Evolutionary conservation across 2,329 filamentous ascomycete species (phyloP).

Genomic region (Hypoxylon sp.): DNA sequence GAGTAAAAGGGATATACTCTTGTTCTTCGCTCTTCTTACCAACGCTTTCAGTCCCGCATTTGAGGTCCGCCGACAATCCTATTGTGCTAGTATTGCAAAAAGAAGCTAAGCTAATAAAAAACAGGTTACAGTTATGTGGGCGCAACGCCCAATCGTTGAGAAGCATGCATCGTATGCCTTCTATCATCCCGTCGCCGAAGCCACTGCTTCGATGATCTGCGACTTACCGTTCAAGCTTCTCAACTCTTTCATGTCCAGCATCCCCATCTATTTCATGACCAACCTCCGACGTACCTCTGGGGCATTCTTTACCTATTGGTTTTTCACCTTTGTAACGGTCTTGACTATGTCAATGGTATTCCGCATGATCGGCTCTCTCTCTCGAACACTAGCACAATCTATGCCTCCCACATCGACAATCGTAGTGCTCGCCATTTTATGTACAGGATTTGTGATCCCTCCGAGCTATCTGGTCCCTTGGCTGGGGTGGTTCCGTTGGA

Average conservation of each 20-base stretch:
- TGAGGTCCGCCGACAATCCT: conserved; percentile 64
- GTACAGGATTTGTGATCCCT: conserved; percentile 73
- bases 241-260: conserved; percentile 78
- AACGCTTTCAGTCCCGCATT: conserved; percentile 82
- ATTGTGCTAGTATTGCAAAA: no score
- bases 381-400: conserved; percentile 71
- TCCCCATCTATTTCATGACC: conserved; percentile 85
- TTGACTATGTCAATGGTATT: conserved; percentile 86
- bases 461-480: conserved; percentile 75
- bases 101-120: background rate
- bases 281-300: conserved; percentile 76
- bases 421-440: conserved; percentile 70
- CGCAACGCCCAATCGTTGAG: conserved; percentile 88
- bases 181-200: conserved; percentile 87
- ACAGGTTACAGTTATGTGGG: conserved; percentile 80
- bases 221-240: conserved; percentile 82
- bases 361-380: conserved; percentile 67
- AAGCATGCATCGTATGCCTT: conserved; percentile 87
- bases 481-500: conserved; percentile 82
- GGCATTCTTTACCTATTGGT: conserved; percentile 82
- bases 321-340: conserved; percentile 76
- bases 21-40: conserved; percentile 86
- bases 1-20: conserved; percentile 76
- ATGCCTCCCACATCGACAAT: conserved; percentile 65
- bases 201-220: conserved; percentile 80